Evolutionary conservation across 305 asterid genomes (phyloP).

Genomic region (Rubia peregrina): DNA sequence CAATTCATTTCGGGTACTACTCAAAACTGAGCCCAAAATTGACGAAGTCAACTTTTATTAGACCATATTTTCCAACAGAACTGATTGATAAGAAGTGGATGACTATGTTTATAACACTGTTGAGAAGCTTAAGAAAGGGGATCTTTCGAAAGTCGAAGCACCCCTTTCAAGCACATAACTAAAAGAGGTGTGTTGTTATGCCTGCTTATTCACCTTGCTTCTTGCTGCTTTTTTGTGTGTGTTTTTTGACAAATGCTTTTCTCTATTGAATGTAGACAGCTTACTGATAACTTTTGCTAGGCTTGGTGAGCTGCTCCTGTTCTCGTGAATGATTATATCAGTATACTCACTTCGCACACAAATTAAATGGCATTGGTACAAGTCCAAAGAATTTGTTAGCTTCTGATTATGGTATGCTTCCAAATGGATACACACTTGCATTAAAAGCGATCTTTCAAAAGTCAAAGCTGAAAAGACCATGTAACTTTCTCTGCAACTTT

Average conservation of each 20-base stretch:
- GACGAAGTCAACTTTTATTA: too few species aligned
- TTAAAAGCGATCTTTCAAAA: constrained; percentile 71
- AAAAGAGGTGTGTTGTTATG: constrained; percentile 44
- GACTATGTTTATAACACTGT: too few species aligned
- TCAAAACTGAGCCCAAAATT: too few species aligned
- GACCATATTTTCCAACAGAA: too few species aligned
- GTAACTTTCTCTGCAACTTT: constrained; percentile 29
- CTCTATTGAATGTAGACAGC: background rate
- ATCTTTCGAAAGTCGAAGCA: constrained; percentile 84
- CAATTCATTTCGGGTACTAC: too few species aligned
- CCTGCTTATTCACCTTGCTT: background rate
- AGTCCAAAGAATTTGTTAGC: constrained; percentile 76
- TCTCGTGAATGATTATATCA: constrained; percentile 80
- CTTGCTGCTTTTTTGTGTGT: background rate
- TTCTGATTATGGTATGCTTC: constrained; percentile 47
- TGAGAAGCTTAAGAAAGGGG: constrained; percentile 53
- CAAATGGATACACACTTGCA: constrained; percentile 76
- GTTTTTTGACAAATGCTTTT: background rate
- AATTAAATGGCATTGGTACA: constrained; percentile 79
- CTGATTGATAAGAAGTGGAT: constrained; percentile 38
- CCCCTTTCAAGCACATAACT: constrained; percentile 78
- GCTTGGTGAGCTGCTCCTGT: constrained; percentile 61
- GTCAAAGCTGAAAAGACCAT: constrained; percentile 89
- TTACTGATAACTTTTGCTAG: constrained; percentile 32
- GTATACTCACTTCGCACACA: constrained; percentile 88